A percentile compares a stretch with the other conserved stretches of the same genome.
phyloP scores from a whole-genome alignment of 192 early-diverging fungal species.

The Chytriomyces hyalinus region DNA sequence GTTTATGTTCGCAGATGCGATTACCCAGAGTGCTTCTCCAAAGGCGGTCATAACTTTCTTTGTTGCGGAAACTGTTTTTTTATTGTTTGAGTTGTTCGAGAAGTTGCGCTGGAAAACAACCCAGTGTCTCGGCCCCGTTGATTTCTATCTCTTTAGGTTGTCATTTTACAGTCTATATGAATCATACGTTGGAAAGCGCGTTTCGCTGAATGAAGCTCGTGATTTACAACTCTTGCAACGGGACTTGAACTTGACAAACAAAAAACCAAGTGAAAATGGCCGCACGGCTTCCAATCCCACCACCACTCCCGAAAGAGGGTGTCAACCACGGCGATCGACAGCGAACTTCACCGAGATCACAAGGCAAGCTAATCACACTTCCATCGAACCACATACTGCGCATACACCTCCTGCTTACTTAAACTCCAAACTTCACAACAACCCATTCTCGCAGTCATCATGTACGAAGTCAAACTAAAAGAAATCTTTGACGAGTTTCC shows the following conservation, averaged over 20 bases:
- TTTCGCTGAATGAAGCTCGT: too few relatives aligned
- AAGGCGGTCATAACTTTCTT: conserved; percentile 10
- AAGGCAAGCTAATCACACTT: conserved; percentile 14
- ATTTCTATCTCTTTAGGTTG: too few relatives aligned
- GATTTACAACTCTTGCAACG: too few relatives aligned
- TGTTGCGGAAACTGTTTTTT: too few relatives aligned
- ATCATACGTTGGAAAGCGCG: too few relatives aligned
- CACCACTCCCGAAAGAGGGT: conserved; percentile 11
- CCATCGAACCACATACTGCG: not conserved
- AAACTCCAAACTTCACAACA: not conserved
- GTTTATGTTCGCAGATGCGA: too few relatives aligned
- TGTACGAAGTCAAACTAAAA: conserved; percentile 52
- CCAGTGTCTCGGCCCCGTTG: too few relatives aligned
- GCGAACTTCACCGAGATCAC: conserved; percentile 37
- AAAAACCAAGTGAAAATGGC: not conserved
- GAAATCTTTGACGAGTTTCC: conserved; percentile 47
- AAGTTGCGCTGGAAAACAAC: too few relatives aligned
- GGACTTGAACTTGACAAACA: too few relatives aligned
- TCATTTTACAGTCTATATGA: too few relatives aligned
- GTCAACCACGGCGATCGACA: conserved; percentile 9
- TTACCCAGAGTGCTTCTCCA: conserved; percentile 28
- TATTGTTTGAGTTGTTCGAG: too few relatives aligned
- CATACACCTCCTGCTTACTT: conserved; percentile 7
- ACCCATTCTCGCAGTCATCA: conserved; percentile 31
- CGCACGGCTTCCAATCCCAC: not conserved